Evolutionary conservation across 257 asterid genomes (phyloP), one percentile per base, ranked within the genome.

Genomic region (Marsdenia floribunda): DNA sequence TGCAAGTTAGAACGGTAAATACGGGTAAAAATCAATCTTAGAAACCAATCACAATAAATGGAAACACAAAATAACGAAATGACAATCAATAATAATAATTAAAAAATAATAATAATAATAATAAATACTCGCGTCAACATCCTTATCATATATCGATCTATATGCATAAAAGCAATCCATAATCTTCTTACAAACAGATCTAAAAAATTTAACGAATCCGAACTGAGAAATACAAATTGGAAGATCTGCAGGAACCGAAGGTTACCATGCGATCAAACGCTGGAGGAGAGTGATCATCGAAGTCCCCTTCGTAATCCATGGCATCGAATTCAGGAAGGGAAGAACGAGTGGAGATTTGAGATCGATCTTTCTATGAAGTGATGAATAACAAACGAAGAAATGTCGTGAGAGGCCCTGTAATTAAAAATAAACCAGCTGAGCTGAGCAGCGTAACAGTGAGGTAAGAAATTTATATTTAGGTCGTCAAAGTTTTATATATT

Each of bases 191-290:
- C 18, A 65, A 63, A 18, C 78, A 80, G 89, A 88, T 83, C 88
- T 74, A 69, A 11, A 7, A 46, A 82, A 78, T 58, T 52, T 24
- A 75, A 35, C 50, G 42, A 79, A 40, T 61, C 38, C 38, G 74
- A 22, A 72, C 29, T 49, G 15, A 37, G 55, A 58, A 15, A 72
- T 29, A 64, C 44, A 66, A 68, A 7, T 22, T 42, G 65, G 29
- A 75, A 82, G 79, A 81, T 76, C 83, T 69, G 54, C 14, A 55
- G 72, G 33, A 61, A 68, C 69, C 69, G 40, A 5, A 16, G 52
- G 7, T 76, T 86, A 91, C 97, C 92, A 69, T 66, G 24, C 80
- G 89, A 78, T 91, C 89, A 76, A 87, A 87, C 50, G 89, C 73
- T 40, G 87, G 87, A 75, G 78, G 77, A 72, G 44, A 73, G 24